Evolutionary conservation across 179 eudicot species (phyloP), one percentile per base, ranked within the genome.

Genomic region (Beta corolliflora): DNA sequence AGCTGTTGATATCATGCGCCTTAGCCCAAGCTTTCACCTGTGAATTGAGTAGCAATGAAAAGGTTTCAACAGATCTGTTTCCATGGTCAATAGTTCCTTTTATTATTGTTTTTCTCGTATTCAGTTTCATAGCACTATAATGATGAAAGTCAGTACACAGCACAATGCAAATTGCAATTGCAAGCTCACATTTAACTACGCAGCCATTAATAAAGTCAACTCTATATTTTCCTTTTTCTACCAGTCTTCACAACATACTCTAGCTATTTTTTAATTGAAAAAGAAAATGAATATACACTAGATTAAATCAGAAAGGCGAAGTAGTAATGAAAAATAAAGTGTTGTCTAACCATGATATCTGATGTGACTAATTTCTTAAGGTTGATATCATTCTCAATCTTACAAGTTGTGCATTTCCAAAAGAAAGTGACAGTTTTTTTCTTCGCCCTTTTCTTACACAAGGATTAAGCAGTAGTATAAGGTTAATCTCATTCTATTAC

Each of bases 11-110:
- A 70, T 86, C 85, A 56, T 92, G 90, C 78, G 93, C 92, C 80
- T 90, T 94, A 75, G 98, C 99, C 99, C 99, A 96, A 75, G 87
- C 85, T 88, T 96, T 96, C 87, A 94, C 84, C 99, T 96, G 93
- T 83, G 82, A 48, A 71, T 80, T 16, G 75, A 45, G 21, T 55
- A 52, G 73, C 70, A 67, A 71, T 76, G 79, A 46, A 79, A 67
- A 82, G 56, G 63, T 23, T 80, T 73, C 58, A 4, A 64, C 29
- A 67, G 52, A 56, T 69, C 23, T 4, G 50, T 44, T 50, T 19
- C 15, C 48, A n/a, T 41, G 65, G 53, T 14, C 5, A 36, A 53
- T 7, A 4, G 6, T 64, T 25, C 31, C 9, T 9, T 63, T 23
- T 7, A 12, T 66, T 54, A 18, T 5, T 53, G 14, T 58, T 18